Base-by-base conservation (phyloP, 768 basidiomycete species). In the Agaricus sinodeliciosus region DNA sequence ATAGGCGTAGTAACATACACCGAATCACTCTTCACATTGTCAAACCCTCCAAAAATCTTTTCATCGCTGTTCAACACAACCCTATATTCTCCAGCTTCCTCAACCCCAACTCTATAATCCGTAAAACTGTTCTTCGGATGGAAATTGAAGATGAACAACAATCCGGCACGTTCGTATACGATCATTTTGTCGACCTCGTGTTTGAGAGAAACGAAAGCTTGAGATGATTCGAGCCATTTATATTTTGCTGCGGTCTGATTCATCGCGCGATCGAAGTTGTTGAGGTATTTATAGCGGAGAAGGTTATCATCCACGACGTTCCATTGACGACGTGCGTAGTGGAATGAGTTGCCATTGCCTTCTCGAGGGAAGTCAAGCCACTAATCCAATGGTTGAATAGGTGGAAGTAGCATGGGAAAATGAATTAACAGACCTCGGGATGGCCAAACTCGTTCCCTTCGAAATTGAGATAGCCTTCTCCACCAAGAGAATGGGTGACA, bases 311-410 rank as follows among this genome's bases (percentile, higher is more conserved):
- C 95, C 45, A 90, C 84, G 31, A 98, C 75, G 64, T 94, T 94
- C 90, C 94, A 99, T 62, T 98, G 96, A 22, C 96, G 83, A 37
- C 96, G 85, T 18, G 96, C 94, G 65, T 99, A 90, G 59, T 96
- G 90, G 81, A 94, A 99, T 11, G 94, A 96, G 69, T 93, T 90
- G 65, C 82, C 79, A 65, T 99, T 99, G 16, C 96, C 96, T 60
- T 83, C 90, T 27, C 96, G 88, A 39, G 96, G 96, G 72, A 99
- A 99, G 69, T 99, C 96, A 61, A 99, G 91, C 96, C 96, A 99
- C 84, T 92, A 9, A 37, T 61, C 36, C 57, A 44, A 47, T 50
- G 12, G 49, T 35, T 22, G 43, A 27, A 15, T 9, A 31, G 12
- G 15, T 16, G 9, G 9, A 19, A 2, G 28, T 11, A 31, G 11